Percentiles rank a stretch among this genome's conserved stretches.
phyloP scores from a whole-genome alignment of 1,284 basidiomycete genomes.

The Sanguinoderma infundibulare region DNA sequence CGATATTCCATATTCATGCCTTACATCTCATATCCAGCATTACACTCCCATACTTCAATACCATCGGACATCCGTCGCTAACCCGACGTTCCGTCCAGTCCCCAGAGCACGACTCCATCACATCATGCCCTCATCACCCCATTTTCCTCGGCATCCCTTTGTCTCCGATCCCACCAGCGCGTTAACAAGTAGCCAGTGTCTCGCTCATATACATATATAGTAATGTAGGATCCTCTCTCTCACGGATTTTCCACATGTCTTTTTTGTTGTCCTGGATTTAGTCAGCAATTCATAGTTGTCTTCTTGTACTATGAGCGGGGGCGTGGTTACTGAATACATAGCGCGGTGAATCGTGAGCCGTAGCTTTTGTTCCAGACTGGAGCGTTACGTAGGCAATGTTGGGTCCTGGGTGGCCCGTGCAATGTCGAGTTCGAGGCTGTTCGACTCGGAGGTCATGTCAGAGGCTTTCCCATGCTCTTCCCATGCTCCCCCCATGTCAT shows the following conservation, averaged over 20 bases:
- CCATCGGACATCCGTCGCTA: background rate
- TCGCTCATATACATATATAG: constrained; percentile 9
- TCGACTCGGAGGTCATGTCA: too few species aligned
- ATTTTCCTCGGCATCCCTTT: background rate
- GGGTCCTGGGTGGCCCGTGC: too few species aligned
- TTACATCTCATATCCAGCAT: background rate
- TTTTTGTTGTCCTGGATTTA: background rate
- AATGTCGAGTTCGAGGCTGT: too few species aligned
- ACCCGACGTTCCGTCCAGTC: constrained; percentile 7
- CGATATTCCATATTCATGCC: background rate
- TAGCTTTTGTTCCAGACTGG: too few species aligned
- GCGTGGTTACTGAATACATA: too few species aligned
- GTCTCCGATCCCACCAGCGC: background rate
- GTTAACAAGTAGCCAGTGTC: constrained; percentile 7
- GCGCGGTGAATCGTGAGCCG: too few species aligned
- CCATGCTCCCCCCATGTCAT: too few species aligned
- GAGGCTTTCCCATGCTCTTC: too few species aligned
- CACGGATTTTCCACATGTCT: constrained; percentile 12
- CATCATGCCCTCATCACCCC: constrained; percentile 7
- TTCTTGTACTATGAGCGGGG: too few species aligned
- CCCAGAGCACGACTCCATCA: constrained; percentile 12
- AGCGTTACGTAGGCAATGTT: too few species aligned
- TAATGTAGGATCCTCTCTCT: constrained; percentile 17
- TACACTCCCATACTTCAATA: background rate
- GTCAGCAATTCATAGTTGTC: background rate